Evolutionary conservation across 169 alveolate species (phyloP), one percentile per base, ranked within the genome.

Genomic region (Cryptosporidium ryanae): DNA sequence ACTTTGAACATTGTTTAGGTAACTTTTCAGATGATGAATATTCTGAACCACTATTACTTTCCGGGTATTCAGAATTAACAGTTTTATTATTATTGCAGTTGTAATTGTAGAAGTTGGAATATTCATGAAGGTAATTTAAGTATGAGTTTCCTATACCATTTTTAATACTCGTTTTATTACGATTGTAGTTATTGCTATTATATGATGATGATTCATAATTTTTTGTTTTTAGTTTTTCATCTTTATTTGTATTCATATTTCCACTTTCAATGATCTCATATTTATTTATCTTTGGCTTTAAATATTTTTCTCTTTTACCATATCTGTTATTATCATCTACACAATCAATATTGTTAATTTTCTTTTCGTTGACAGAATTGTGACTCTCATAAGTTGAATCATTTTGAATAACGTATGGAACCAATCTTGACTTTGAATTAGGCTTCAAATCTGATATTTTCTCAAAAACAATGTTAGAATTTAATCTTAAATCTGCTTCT

Each of bases 221-320:
- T 38, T 38, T 38, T 38, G 46, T 6, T 38, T 38, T 4, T 38
- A 38, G 8, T 38, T 6, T 38, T 38, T 38, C 46, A 38, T 38
- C 8, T 38, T 38, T 4, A 10, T 1, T 38, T 38, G 8, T 10
- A 38, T 4, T 10, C 8, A 10, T 38, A 38, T 38, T 38, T 38
- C 3, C 46, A 21, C 82, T 48, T n/a, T 68, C 54, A 27, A 68
- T 23, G 12, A 68, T 52, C 8, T 68, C 83, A 49, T 68, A 68
- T n/a, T 49, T 68, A 54, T 52, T 49, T 13, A 29, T 55, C 12
- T 32, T 50, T 27, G 83, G 83, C 10, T 68, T 49, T 27, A 29
- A 13, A 52, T 52, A 68, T 38, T 64, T 50, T 10, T 68, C 66
- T 29, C 54, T 55, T 17, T 32, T 31, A 50, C 29, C 46, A 32